Percentiles rank a stretch among this genome's conserved stretches.
Conservation (phyloP, 2,329 filamentous ascomycete genomes). For the Talaromyces sp. region DNA sequence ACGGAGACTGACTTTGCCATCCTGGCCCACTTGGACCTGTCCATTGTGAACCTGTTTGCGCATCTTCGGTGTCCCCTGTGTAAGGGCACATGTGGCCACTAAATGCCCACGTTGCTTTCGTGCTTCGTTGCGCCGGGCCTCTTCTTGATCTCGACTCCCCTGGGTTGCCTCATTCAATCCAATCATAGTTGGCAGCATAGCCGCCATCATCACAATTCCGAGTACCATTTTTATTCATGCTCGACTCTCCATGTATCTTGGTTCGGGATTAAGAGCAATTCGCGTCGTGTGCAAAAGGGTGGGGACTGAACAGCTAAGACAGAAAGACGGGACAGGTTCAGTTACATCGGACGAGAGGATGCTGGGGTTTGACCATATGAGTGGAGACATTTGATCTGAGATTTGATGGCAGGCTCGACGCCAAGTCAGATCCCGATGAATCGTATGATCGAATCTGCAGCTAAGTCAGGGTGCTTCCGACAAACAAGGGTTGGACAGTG, state of each 20-base stretch:
- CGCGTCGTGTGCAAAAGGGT: not conserved
- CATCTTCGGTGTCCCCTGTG: constrained; percentile 21
- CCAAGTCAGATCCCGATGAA: constrained; percentile 9
- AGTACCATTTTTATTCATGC: constrained; percentile 24
- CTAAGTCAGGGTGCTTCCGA: constrained; percentile 8
- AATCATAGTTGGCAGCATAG: constrained; percentile 31
- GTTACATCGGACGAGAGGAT: not conserved
- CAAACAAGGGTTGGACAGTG: constrained; percentile 1
- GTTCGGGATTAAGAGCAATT: not conserved
- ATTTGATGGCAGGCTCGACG: not conserved
- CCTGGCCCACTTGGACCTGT: constrained; percentile 22
- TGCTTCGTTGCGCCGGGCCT: constrained; percentile 17
- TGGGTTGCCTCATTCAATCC: constrained; percentile 29
- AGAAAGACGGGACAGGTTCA: constrained; percentile 9
- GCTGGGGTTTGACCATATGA: not conserved
- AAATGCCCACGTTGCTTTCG: constrained; percentile 27
- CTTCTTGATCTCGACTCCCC: constrained; percentile 23
- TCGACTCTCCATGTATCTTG: not conserved
- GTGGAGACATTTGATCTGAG: constrained; percentile 7
- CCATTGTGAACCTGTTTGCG: constrained; percentile 27
- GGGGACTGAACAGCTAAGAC: constrained; percentile 3
- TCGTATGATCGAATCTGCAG: constrained; percentile 19
- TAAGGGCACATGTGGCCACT: constrained; percentile 23
- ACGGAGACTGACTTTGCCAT: constrained; percentile 21
- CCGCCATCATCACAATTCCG: constrained; percentile 26